Conservation (phyloP, 306 rosid species). For the Pueraria montana region DNA sequence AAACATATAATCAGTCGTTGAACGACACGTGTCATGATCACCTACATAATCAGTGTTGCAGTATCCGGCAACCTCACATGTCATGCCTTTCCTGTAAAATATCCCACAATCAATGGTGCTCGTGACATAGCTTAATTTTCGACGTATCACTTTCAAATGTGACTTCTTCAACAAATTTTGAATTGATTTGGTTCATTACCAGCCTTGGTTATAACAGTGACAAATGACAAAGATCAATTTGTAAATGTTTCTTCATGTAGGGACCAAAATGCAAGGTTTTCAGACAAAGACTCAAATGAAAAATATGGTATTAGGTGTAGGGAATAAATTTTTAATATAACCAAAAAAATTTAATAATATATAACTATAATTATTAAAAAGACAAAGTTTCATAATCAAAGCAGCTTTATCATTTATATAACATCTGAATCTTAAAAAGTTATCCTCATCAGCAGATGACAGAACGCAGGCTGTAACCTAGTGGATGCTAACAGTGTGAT, state of each 20-base stretch:
- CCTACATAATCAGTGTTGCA: not conserved
- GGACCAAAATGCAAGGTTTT: not conserved
- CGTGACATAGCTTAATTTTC: not conserved
- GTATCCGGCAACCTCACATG: not conserved
- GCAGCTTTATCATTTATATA: slow-evolving; percentile 44
- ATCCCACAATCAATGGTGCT: not conserved
- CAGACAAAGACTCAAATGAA: not conserved
- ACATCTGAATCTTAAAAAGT: slow-evolving; percentile 52
- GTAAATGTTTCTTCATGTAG: not conserved
- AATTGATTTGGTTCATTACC: not conserved
- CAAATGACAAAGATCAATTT: not conserved
- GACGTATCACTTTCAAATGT: not conserved
- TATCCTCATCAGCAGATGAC: slow-evolving; percentile 8
- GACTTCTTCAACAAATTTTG: not conserved
- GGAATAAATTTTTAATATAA: not conserved
- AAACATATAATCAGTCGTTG: not conserved
- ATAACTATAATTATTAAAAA: slow-evolving; percentile 10
- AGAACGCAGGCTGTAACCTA: slow-evolving; percentile 2
- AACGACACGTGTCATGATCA: not conserved
- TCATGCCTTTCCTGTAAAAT: not conserved
- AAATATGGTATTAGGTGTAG: not conserved
- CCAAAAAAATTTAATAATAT: not conserved
- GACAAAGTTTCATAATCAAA: slow-evolving; percentile 38
- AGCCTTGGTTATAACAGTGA: not conserved
- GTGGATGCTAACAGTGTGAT: slow-evolving; percentile 14